phyloP scores from a whole-genome alignment of 768 basidiomycete genomes.

The Mycena sanguinolenta region DNA sequence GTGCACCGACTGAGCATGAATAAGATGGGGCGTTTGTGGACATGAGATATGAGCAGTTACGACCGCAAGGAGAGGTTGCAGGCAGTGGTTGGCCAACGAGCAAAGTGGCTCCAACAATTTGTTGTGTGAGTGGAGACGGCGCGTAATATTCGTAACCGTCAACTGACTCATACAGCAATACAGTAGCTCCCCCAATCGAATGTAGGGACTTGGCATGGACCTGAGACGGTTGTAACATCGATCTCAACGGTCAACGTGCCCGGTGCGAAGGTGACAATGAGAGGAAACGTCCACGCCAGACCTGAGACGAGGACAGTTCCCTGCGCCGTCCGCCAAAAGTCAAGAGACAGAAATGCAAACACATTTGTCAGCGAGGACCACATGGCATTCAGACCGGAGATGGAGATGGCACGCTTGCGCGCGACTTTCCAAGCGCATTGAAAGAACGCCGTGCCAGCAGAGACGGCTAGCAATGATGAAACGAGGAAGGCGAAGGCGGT shows the following conservation, averaged over 20 bases:
- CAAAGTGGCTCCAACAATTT: too few relatives aligned
- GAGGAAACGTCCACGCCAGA: constrained; percentile 6
- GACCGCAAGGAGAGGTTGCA: too few relatives aligned
- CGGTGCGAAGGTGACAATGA: constrained; percentile 19
- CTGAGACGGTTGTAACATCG: neutral
- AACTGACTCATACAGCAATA: too few relatives aligned
- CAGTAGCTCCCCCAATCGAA: constrained; percentile 9
- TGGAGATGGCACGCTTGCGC: constrained; percentile 7
- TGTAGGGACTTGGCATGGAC: neutral
- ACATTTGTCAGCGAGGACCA: too few relatives aligned
- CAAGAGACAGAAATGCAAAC: too few relatives aligned
- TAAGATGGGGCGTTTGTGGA: too few relatives aligned
- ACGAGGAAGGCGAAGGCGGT: constrained; percentile 17
- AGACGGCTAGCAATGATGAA: neutral
- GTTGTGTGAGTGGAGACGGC: too few relatives aligned
- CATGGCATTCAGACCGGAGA: too few relatives aligned
- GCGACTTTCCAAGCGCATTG: constrained; percentile 14
- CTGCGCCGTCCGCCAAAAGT: constrained; percentile 6
- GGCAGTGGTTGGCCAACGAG: too few relatives aligned
- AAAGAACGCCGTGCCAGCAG: constrained; percentile 12
- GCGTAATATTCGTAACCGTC: too few relatives aligned
- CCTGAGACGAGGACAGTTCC: constrained; percentile 7
- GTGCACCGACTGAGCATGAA: too few relatives aligned
- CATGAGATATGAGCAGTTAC: too few relatives aligned
- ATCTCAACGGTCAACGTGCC: constrained; percentile 10